Evolutionary conservation across 1,284 basidiomycete species (phyloP).

Genomic region (Ganoderma sinense): DNA sequence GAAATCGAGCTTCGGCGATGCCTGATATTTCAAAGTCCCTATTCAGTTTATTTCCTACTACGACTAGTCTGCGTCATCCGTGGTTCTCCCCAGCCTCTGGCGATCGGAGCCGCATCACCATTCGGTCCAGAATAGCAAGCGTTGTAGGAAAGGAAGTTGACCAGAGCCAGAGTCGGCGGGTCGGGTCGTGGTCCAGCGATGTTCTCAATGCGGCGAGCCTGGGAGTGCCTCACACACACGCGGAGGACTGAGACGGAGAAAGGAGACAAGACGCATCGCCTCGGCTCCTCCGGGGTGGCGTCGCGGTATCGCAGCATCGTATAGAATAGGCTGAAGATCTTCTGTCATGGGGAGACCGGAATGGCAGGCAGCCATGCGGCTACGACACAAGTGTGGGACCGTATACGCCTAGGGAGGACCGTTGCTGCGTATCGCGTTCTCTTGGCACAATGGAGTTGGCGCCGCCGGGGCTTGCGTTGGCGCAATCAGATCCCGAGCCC

Average conservation of each 20-base stretch:
- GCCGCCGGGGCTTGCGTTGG: background rate
- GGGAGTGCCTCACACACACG: slow-evolving; percentile 16
- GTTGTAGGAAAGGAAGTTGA: background rate
- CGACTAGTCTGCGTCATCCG: background rate
- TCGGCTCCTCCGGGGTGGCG: slow-evolving; percentile 6
- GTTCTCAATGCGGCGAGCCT: slow-evolving; percentile 9
- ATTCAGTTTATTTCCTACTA: background rate
- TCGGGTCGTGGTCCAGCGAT: background rate
- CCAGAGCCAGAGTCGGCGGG: background rate
- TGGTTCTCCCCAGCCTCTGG: background rate
- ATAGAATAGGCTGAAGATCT: background rate
- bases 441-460: slow-evolving; percentile 3
- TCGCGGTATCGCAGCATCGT: slow-evolving; percentile 4
- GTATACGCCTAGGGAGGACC: background rate
- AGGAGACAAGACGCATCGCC: slow-evolving; percentile 13
- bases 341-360: background rate
- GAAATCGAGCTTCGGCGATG: background rate
- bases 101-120: slow-evolving; percentile 6
- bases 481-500: background rate
- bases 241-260: slow-evolving; percentile 8
- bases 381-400: slow-evolving; percentile 15
- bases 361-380: slow-evolving; percentile 21
- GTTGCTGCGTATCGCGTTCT: slow-evolving; percentile 1
- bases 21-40: background rate
- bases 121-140: background rate